Evolutionary conservation across 1,139 yeast species (phyloP).

Genomic region (Geotrichum klebahnii): DNA sequence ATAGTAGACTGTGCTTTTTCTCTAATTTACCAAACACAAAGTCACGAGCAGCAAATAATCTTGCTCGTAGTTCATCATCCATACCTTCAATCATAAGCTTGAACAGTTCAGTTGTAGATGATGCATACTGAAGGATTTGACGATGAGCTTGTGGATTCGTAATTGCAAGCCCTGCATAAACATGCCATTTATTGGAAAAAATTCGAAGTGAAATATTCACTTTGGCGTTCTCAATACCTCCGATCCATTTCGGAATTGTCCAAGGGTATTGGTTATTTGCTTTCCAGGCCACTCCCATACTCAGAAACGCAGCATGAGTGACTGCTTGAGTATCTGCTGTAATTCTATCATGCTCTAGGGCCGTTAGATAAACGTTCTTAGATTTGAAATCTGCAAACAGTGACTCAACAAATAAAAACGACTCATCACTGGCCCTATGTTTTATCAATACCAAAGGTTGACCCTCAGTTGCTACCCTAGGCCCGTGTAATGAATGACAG

Average conservation of each 20-base stretch:
- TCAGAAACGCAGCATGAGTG: constrained; percentile 92
- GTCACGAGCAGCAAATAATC: constrained; percentile 64
- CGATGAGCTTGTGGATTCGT: constrained; percentile 92
- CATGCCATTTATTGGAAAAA: constrained; percentile 94
- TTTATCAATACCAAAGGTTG: constrained; percentile 86
- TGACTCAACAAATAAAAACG: constrained; percentile 56
- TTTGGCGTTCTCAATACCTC: constrained; percentile 94
- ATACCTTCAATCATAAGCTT: constrained; percentile 75
- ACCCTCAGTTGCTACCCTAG: constrained; percentile 79
- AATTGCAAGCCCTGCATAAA: constrained; percentile 93
- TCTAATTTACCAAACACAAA: constrained; percentile 67
- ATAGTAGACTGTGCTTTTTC: constrained; percentile 53
- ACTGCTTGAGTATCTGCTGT: constrained; percentile 99
- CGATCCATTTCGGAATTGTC: constrained; percentile 82
- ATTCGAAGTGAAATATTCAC: constrained; percentile 88
- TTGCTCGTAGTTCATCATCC: constrained; percentile 51
- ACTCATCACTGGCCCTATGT: constrained; percentile 61
- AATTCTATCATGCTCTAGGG: constrained; percentile 83
- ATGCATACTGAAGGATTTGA: constrained; percentile 85
- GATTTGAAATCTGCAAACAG: constrained; percentile 72
- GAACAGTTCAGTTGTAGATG: constrained; percentile 76
- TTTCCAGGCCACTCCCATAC: constrained; percentile 97
- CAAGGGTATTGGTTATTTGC: constrained; percentile 82
- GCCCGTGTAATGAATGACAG: constrained; percentile 92
- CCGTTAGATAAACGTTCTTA: constrained; percentile 71